A percentile compares a stretch with the other conserved stretches of the same genome.
Evolutionary conservation across 192 early-diverging fungal species (phyloP).

Genomic region (Coemansia sp.): DNA sequence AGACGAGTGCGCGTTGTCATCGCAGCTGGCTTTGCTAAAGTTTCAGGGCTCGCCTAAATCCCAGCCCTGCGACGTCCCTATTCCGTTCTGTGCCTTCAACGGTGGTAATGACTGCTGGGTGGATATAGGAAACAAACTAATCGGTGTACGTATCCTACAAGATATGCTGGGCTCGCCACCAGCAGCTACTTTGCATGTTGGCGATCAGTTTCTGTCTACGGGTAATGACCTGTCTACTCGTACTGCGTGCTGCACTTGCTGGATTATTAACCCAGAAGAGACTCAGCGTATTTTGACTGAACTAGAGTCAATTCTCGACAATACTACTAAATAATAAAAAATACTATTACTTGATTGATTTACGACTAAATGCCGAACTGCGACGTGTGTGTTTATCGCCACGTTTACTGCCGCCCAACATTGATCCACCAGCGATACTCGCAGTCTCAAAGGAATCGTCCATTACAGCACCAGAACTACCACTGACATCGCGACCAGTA

Average conservation of each 20-base stretch:
- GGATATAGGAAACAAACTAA: constrained; percentile 92
- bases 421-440: constrained; percentile 33
- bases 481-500: constrained; percentile 15
- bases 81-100: constrained; percentile 94
- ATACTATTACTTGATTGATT: constrained; percentile 27
- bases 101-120: constrained; percentile 91
- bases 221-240: constrained; percentile 90
- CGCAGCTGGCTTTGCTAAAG: constrained; percentile 64
- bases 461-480: not conserved
- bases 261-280: constrained; percentile 87
- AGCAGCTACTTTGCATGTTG: constrained; percentile 76
- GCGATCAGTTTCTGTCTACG: constrained; percentile 90
- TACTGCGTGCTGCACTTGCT: constrained; percentile 80
- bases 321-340: not conserved
- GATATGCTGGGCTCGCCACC: constrained; percentile 61
- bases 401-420: not conserved
- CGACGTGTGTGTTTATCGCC: constrained; percentile 43
- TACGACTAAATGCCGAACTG: constrained; percentile 49
- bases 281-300: constrained; percentile 74
- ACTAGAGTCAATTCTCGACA: constrained; percentile 41
- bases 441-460: constrained; percentile 25
- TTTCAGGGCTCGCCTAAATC: constrained; percentile 60
- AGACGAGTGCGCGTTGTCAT: constrained; percentile 83
- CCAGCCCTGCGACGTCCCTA: constrained; percentile 53
- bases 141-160: constrained; percentile 84